Base-by-base conservation (phyloP, 805 yeast genomes). In the Saccharomyces paradoxus region DNA sequence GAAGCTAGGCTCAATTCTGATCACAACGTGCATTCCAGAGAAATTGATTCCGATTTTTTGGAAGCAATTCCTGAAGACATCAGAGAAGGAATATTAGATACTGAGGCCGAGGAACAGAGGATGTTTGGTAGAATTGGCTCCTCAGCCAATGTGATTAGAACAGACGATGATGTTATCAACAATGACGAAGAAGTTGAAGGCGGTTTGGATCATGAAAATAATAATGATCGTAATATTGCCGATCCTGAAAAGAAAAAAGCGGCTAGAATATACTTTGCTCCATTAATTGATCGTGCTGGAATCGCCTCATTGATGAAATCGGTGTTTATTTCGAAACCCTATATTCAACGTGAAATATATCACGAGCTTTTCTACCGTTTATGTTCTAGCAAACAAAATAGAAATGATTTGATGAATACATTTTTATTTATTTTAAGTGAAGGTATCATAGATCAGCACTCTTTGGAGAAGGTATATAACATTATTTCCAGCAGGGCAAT, bases 31-130 rank as follows among this genome's bases (percentile, higher is more conserved):
- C 72, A 77, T 13, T 74, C 80, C 2, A 74, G 88, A 29, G 96
- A 87, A 60, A 79, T 88, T 52, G 95, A 85, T 60, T 85, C 89
- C 0, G 89, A 84, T 46, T 90, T 89, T 67, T 74, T 90, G 57
- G 83, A 85, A 26, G 92, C 95, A 0, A 74, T 89, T 9, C 96
- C 97, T 0, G 86, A 81, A 3, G 69, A 68, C 47, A 68, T 87
- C 27, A 74, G 94, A 26, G 80, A 80, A 22, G 87, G 83, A 58
- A 82, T 84, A 46, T 64, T 83, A 17, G 81, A 78, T 29, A 84
- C 81, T 50, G 87, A 83, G 60, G 73, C 77, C 0, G 70, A 26
- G 37, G 49, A 29, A 10, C 49, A 41, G 53, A 31, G 17, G 22
- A 41, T 46, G 49, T 21, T 21, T 41, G 55, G 52, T 27, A 53